Evolutionary conservation across 139 green algal genomes (phyloP).

Genomic region (Prasinococcaceae sp.): DNA sequence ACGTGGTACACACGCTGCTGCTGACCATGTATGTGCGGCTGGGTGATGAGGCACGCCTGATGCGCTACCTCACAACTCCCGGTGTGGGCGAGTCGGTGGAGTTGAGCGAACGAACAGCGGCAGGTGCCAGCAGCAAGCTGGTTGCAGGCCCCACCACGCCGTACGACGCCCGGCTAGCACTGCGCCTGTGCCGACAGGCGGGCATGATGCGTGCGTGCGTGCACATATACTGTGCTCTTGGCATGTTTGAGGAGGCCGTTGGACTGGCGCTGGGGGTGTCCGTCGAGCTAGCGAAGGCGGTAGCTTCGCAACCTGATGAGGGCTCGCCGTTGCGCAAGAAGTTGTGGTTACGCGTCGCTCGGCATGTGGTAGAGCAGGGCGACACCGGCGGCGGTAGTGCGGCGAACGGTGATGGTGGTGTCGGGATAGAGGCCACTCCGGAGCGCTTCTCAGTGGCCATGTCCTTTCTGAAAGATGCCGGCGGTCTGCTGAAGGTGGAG

Average conservation of each 20-base stretch:
- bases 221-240: conserved; percentile 58
- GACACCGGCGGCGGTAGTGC: background rate
- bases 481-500: conserved; percentile 77
- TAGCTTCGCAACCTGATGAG: conserved; percentile 41
- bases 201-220: conserved; percentile 45
- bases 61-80: conserved; percentile 1
- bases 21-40: conserved; percentile 50
- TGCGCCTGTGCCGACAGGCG: conserved; percentile 44
- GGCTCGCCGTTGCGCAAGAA: conserved; percentile 48
- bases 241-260: conserved; percentile 66
- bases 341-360: conserved; percentile 78
- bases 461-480: conserved; percentile 23
- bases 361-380: conserved; percentile 57
- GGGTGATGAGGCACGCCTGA: background rate
- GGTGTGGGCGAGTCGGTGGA: too few relatives aligned
- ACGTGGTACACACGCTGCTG: conserved; percentile 45
- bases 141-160: too few relatives aligned
- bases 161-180: conserved; percentile 70
- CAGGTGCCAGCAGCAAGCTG: too few relatives aligned
- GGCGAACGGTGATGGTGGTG: background rate
- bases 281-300: conserved; percentile 50
- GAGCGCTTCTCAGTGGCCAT: conserved; percentile 15
- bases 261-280: conserved; percentile 42
- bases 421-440: background rate
- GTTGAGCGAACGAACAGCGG: too few relatives aligned